Evolutionary conservation across 2,329 filamentous ascomycete genomes (phyloP).

Genomic region (Epichloe sibirici): DNA sequence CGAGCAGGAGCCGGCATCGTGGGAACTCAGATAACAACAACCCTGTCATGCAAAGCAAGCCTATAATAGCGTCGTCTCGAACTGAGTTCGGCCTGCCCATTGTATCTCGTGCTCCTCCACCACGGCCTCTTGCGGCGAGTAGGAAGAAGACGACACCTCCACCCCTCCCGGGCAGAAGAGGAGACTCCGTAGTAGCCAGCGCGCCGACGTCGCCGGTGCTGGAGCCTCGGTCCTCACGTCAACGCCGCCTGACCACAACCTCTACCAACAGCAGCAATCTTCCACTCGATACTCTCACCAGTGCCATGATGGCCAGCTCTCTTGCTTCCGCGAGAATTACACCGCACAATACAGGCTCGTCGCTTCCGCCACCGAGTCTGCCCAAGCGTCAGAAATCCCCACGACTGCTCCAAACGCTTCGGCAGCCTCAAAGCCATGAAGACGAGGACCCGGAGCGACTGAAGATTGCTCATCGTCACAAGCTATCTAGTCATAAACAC

Average conservation of each 20-base stretch:
- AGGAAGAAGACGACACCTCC: constrained; percentile 4
- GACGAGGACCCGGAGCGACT: constrained; percentile 43
- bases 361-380: constrained; percentile 22
- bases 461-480: constrained; percentile 34
- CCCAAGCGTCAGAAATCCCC: constrained; percentile 33
- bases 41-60: not conserved
- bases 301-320: constrained; percentile 64
- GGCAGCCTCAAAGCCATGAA: constrained; percentile 36
- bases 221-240: constrained; percentile 15
- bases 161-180: constrained; percentile 6
- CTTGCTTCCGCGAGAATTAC: constrained; percentile 51
- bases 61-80: not conserved
- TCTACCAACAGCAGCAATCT: constrained; percentile 26
- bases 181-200: constrained; percentile 13
- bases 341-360: constrained; percentile 27
- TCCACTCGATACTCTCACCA: constrained; percentile 53
- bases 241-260: constrained; percentile 13
- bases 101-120: not conserved
- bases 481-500: constrained; percentile 46
- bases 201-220: constrained; percentile 25
- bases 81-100: constrained; percentile 8
- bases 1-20: constrained; percentile 3
- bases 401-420: constrained; percentile 53
- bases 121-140: constrained; percentile 2
- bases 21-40: constrained; percentile 5